Evolutionary conservation across 2,329 filamentous ascomycete genomes (phyloP), one percentile per base, ranked within the genome.

Genomic region (Lecanicillium sp.): DNA sequence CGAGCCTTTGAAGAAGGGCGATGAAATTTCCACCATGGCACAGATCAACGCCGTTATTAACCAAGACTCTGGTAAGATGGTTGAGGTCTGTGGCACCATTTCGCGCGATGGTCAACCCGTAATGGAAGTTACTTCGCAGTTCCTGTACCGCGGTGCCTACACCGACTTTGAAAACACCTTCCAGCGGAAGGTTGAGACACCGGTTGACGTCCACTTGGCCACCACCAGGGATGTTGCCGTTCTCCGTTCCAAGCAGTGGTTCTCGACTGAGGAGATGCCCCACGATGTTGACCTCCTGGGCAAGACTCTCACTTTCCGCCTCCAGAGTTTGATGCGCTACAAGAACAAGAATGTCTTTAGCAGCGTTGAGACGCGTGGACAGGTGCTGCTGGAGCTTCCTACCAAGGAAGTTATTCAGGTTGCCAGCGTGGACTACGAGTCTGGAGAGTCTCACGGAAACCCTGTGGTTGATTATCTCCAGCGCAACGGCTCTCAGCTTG

Each of bases 71-170:
- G 92, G 92, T 34, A 98, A 98, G 73, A 95, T 98, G 89, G 94
- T 98, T 14, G 94, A 98, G 64, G 90, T 98, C n/a, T 95, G 89
- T 54, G 92, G 92, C 45, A 98, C 92, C 5, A 95, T 98, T 53
- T 83, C 76, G 38, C 83, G 92, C 31, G 79, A 89, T 38, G 83
- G 83, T 18, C 64, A 85, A 59, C 73, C 88, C 5, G 87, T 98
- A 46, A 98, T 98, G 92, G 88, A 98, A 58, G 92, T 98, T 19
- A 96, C 89, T 11, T 95, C 88, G 45, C 92, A 98, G 62, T 98
- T 98, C 75, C 64, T 98, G 54, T 98, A 98, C 72, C 83, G 94
- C 35, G 92, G 92, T 41, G 73, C 74, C 20, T 98, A 98, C 67
- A 84, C 76, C 40, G 94, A 98, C 62, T 98, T 79, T 52, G 85